Evolutionary conservation across 129 eudicot species (phyloP), one percentile per base, ranked within the genome.

Genomic region (Glebionis coronaria): DNA sequence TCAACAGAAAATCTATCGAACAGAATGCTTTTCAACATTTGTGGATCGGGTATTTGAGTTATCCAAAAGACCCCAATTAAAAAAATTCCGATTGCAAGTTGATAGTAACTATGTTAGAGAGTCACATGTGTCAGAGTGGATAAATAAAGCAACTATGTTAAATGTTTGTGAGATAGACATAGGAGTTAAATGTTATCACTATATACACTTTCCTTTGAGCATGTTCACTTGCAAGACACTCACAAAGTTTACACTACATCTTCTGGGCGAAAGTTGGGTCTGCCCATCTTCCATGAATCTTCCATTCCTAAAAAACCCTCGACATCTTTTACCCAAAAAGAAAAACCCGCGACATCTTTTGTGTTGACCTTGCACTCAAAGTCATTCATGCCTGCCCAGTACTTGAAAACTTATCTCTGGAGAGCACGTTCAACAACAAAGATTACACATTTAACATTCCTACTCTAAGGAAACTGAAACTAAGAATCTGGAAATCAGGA

Each of bases 221-320:
- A 0, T 64, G n/a, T 55, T 73, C 31, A 73, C 49, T 73, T 73
- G 77, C 56, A 54, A 56, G 29, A 73, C 71, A 23, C 77, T 73
- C 16, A 52, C 63, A 53, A 45, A 42, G 11, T 55, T 73, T 44
- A 64, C 16, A 47, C 18, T 67, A 29, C 1, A 8, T 12, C 1
- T 1, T 5, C 9, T 15, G 18, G 0, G 0, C 29, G 8, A 3
- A 23, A 13, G 25, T 50, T 25, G 44, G 31, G 49, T 11, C 16
- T 18, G 28, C 45, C 16, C 11, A 11, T 28, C n/a, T 55, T 6
- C 23, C 4, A 20, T 73, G 0, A 10, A 44, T 28, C 72, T 73
- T 25, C 66, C 67, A 16, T 13, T 47, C 16, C 14, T 73, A 31
- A 55, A 73, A n/a, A 54, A 57, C 59, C n/a, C 72, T 73, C 5